A percentile compares a stretch with the other conserved stretches of the same genome.
Evolutionary conservation across 1,139 yeast species (phyloP).

Genomic region (Pichia sp.): DNA sequence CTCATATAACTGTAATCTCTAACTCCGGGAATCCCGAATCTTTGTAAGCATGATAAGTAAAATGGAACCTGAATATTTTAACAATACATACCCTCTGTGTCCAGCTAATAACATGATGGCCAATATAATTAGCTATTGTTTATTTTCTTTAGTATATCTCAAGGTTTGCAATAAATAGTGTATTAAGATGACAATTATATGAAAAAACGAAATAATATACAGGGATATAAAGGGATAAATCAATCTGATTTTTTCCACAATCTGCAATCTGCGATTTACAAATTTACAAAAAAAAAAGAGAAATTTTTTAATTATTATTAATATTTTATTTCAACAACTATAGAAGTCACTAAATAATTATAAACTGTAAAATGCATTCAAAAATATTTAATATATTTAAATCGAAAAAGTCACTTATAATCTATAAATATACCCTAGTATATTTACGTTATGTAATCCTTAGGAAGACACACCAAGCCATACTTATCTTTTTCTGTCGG

Average conservation of each 20-base stretch:
- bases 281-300: no score
- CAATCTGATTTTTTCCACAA: no score
- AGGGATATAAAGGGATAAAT: no score
- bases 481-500: constrained; percentile 38
- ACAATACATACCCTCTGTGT: constrained; percentile 26
- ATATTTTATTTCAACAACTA: no score
- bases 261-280: no score
- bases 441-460: not conserved
- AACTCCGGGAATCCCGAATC: not conserved
- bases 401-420: no score
- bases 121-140: not conserved
- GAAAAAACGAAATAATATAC: no score
- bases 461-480: constrained; percentile 25
- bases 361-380: no score
- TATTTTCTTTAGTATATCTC: not conserved
- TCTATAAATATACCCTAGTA: not conserved
- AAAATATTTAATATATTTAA: not conserved
- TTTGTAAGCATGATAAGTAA: not conserved
- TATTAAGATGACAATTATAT: no score
- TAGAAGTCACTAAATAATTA: no score
- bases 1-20: not conserved
- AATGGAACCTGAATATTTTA: no score
- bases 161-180: not conserved
- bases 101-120: constrained; percentile 19
- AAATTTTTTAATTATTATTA: no score